These are phyloP conservation scores for Pseudevernia furfuracea DNA, from an alignment of 495 filamentous ascomycete species.

Conservation along the genomic window DNA sequence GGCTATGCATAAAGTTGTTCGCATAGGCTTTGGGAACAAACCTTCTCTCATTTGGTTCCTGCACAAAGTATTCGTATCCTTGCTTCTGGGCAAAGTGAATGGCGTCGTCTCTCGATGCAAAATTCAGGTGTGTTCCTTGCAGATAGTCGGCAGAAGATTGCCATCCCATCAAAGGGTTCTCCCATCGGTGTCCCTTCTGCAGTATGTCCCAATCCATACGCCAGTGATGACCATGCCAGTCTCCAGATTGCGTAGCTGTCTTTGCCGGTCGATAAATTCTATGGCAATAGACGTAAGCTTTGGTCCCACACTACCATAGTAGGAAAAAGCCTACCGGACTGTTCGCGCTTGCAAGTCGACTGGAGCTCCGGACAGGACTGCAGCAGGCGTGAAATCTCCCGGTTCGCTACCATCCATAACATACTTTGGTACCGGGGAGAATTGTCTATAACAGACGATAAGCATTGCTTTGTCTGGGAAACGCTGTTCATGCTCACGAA, in stretches of 20 bases:
- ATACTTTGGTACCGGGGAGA: slow-evolving; percentile 79
- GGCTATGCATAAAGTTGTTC: slow-evolving; percentile 83
- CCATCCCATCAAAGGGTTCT: slow-evolving; percentile 98
- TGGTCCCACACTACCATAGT: slow-evolving; percentile 1
- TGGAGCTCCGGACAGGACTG: slow-evolving; percentile 84
- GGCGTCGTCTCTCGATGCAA: slow-evolving; percentile 91
- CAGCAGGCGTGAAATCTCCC: slow-evolving; percentile 65
- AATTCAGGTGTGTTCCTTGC: slow-evolving; percentile 85
- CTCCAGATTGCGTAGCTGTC: slow-evolving; percentile 87
- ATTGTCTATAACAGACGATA: slow-evolving; percentile 50
- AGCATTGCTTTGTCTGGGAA: slow-evolving; percentile 10
- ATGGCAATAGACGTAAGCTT: slow-evolving; percentile 27
- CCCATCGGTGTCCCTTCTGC: slow-evolving; percentile 84
- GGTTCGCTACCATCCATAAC: slow-evolving; percentile 88
- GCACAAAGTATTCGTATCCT: slow-evolving; percentile 97
- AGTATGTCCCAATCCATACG: slow-evolving; percentile 98
- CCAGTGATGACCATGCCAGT: slow-evolving; percentile 76
- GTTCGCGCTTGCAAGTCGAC: slow-evolving; percentile 87
- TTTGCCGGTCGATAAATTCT: slow-evolving; percentile 89
- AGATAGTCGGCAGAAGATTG: slow-evolving; percentile 88
- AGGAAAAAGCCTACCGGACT: slow-evolving; percentile 58
- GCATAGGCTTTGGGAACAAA: slow-evolving; percentile 91
- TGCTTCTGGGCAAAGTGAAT: slow-evolving; percentile 96
- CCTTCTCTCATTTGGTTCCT: slow-evolving; percentile 85
- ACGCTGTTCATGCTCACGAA: slow-evolving; percentile 49